Evolutionary conservation across 495 filamentous ascomycete genomes (phyloP), one percentile per base, ranked within the genome.

Genomic region (Poronia punctata): DNA sequence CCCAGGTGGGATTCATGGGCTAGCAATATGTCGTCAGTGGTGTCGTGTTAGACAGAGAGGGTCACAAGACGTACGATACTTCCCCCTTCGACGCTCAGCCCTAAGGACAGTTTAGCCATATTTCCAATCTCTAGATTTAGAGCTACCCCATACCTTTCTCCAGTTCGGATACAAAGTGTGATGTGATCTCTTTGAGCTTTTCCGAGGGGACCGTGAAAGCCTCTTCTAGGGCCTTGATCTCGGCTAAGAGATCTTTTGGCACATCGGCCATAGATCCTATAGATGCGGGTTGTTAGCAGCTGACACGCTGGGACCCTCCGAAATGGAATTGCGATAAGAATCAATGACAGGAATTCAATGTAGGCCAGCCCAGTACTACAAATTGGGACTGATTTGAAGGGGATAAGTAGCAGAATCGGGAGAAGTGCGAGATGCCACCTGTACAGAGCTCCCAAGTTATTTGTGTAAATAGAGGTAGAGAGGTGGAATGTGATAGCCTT

Each of bases 1-100:
- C 89, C 92, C 92, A 98, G 36, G 92, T 97, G 28, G 92, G 85
- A 66, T 96, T 97, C 92, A 98, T 98, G 45, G 92, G 92, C 88
- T 95, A 61, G 31, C 23, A 11, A 36, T 39, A 16, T 40, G 40
- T 37, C 42, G 46, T 46, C 46, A 55, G 55, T 52, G 17, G 35
- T 24, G 5, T 26, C 25, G 9, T 35, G 19, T 25, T 4, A 15
- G 18, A 29, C 19, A 21, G 10, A 35, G 32, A 32, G 40, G 11
- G 28, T 17, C 8, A 43, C 33, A 17, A 18, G 38, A 70, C 87
- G 71, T 65, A 95, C 88, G 60, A 98, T 96, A 61, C 80, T 90
- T 35, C 88, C 89, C 34, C 92, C 92, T 61, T 93, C 83, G 38
- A 84, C 79, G 35, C 74, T 85, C 26, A 98, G 71, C 45, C 89